A percentile compares a stretch with the other conserved stretches of the same genome.
These are phyloP conservation scores for Candida namnaoensis DNA, from an alignment of 805 yeast species.

Conservation along the genomic window DNA sequence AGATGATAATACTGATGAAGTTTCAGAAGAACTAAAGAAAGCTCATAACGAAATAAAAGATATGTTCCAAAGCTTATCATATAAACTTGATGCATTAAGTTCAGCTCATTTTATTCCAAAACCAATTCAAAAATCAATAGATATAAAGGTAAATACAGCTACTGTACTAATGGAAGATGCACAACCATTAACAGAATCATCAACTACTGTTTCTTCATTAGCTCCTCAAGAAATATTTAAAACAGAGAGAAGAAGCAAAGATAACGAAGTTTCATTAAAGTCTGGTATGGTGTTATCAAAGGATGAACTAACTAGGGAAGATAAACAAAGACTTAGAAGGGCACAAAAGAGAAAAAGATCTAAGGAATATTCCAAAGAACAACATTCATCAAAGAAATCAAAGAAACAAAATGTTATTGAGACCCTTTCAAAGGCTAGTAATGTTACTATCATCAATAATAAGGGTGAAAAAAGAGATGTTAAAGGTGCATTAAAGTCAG, in stretches of 20 bases:
- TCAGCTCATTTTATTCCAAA: slow-evolving; percentile 95
- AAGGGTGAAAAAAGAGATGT: slow-evolving; percentile 70
- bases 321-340: slow-evolving; percentile 79
- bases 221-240: slow-evolving; percentile 94
- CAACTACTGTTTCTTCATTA: slow-evolving; percentile 46
- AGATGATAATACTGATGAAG: slow-evolving; percentile 37
- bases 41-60: slow-evolving; percentile 75
- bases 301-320: slow-evolving; percentile 76
- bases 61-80: slow-evolving; percentile 51
- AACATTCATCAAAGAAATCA: slow-evolving; percentile 33
- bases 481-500: slow-evolving; percentile 54
- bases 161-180: slow-evolving; percentile 92
- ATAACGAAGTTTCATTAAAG: slow-evolving; percentile 58
- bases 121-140: slow-evolving; percentile 72
- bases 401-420: slow-evolving; percentile 58
- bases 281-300: slow-evolving; percentile 77
- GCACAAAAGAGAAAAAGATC: slow-evolving; percentile 77
- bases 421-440: slow-evolving; percentile 63
- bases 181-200: slow-evolving; percentile 77
- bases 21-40: slow-evolving; percentile 54
- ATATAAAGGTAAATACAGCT: slow-evolving; percentile 75
- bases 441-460: slow-evolving; percentile 69
- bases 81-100: slow-evolving; percentile 78
- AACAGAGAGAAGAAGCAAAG: slow-evolving; percentile 33
- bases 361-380: slow-evolving; percentile 33